Base-by-base conservation (phyloP, 768 basidiomycete genomes). In the Podaxis sp. region DNA sequence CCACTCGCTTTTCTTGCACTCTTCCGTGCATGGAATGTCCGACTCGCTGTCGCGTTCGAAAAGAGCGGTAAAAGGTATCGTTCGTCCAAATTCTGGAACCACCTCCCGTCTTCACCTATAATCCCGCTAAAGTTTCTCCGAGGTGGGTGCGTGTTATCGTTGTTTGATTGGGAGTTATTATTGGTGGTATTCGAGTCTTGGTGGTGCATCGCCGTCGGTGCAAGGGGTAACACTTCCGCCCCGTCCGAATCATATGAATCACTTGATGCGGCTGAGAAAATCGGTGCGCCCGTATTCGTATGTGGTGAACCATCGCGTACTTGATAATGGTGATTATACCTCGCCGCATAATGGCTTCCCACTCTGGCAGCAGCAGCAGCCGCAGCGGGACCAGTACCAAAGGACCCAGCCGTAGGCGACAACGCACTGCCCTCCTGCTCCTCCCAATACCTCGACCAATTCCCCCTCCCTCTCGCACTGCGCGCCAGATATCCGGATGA, bases 1-100 rank as follows among this genome's bases (percentile, higher is more conserved):
- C 78, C 72, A 4, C 76, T 70, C 13, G 74, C 74, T 64, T 87
- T 77, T 52, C 89, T 81, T 5, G 88, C 88, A 30, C 46, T 60
- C 53, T 84, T 79, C 33, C 90, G 85, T 2, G 93, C 92, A 68
- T 95, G 88, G 80, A 92, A 93, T 64, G 89, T 89, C 68, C 93
- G 81, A 66, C 90, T 92, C 17, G 93, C 93, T 0, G 93, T 94
- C 15, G 92, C 92, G 70, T 95, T 95, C 53, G 93, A 93, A 78
- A 95, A 99, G 40, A 98, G 78, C 22, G 96, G 96, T 2, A 99
- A 76, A 19, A 99, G 78, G 73, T 96, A 99, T 66, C 94, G 84
- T 76, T 99, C 95, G 75, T 99, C 96, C 42, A 99, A 76, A 51
- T 89, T 83, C 68, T 95, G 95, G 87, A 98, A 98, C 95, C 95